Evolutionary conservation across 2,329 filamentous ascomycete species (phyloP).

Genomic region (Blumeria hordei): DNA sequence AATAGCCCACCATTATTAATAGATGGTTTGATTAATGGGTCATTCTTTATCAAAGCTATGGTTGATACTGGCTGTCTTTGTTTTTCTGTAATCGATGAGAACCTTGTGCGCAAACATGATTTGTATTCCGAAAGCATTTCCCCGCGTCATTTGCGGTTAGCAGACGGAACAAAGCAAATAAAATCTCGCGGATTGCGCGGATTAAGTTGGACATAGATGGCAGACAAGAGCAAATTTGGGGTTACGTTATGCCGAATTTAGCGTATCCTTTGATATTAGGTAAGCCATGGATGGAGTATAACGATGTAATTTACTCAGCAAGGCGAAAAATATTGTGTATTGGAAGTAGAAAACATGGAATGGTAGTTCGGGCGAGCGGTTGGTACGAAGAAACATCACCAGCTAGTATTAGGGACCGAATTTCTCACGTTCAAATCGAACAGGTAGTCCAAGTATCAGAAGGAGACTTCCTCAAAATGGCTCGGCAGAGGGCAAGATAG

Average conservation of each 20-base stretch:
- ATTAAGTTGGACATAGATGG: not conserved
- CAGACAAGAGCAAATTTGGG: not conserved
- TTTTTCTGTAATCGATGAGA: not conserved
- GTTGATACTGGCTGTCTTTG: not conserved
- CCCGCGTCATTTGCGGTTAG: not conserved
- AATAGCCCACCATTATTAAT: not conserved
- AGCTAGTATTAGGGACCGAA: not conserved
- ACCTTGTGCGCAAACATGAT: not conserved
- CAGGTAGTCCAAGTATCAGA: not conserved
- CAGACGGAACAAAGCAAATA: not conserved
- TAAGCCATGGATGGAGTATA: not conserved
- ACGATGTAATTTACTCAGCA: not conserved
- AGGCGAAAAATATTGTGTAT: not conserved
- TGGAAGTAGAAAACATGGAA: not conserved
- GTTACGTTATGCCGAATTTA: not conserved
- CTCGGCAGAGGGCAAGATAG: too few species aligned
- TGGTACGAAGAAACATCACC: not conserved
- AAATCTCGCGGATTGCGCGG: not conserved
- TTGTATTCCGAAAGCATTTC: not conserved
- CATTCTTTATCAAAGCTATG: not conserved
- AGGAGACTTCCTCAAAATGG: not conserved
- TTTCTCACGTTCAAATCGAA: not conserved
- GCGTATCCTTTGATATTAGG: not conserved
- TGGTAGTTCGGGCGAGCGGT: not conserved
- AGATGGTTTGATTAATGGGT: not conserved